A percentile compares a stretch with the other conserved stretches of the same genome.
phyloP scores from a whole-genome alignment of 2,329 filamentous ascomycete genomes.

The Gremmenia infestans region DNA sequence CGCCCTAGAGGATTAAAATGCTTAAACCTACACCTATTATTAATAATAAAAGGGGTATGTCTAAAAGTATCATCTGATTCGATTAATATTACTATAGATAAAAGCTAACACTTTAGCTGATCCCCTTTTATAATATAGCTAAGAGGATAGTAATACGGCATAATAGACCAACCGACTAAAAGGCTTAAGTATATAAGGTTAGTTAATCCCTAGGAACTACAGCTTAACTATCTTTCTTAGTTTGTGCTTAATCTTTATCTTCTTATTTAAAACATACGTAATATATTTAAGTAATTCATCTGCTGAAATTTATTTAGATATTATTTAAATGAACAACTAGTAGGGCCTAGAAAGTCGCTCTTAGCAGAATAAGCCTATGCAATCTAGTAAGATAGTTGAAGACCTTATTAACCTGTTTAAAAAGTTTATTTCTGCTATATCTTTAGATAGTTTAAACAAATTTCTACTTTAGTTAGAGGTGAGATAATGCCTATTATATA shows the following conservation, averaged over 20 bases:
- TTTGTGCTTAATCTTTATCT: neutral
- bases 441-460: slow-evolving; percentile 1
- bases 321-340: neutral
- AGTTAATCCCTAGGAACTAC: neutral
- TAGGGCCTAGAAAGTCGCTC: neutral
- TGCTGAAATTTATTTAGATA: slow-evolving; percentile 4
- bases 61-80: neutral
- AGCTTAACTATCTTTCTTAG: neutral
- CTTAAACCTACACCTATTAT: slow-evolving; percentile 1
- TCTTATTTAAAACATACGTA: neutral
- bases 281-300: slow-evolving; percentile 5
- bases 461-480: slow-evolving; percentile 1
- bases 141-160: neutral
- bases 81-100: neutral
- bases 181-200: neutral
- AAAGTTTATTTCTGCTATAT: slow-evolving; percentile 5
- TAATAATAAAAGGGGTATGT: neutral
- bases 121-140: neutral
- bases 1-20: slow-evolving; percentile 5
- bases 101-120: neutral
- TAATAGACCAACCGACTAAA: neutral
- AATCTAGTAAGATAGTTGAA: slow-evolving; percentile 4
- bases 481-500: neutral
- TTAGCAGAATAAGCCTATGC: neutral
- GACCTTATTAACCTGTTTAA: slow-evolving; percentile 3